Evolutionary conservation across 129 eudicot genomes (phyloP), one percentile per base, ranked within the genome.

Genomic region (Chrysanthemum makinoi): DNA sequence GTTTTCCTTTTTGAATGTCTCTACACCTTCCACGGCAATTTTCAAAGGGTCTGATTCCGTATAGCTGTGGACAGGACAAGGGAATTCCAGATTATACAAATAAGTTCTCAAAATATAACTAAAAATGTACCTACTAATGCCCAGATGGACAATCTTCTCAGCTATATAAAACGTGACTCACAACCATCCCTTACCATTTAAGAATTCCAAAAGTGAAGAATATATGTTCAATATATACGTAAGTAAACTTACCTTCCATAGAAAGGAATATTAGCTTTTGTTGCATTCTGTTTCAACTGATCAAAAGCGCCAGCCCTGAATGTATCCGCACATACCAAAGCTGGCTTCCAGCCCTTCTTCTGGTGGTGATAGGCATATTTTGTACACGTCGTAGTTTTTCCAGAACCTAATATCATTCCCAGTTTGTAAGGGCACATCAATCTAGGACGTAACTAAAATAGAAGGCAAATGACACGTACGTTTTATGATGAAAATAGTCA

Each of bases 231-330:
- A 61, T 0, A 63, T 33, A 33, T 63, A 33, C 7, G 9, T n/a
- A 63, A 39, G 30, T 49, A 59, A 61, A 1, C 43, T 10, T 75
- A 87, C 98, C 98, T 94, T 81, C 98, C 98, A 75, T 89, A 94
- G 65, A 87, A 85, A 2, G 98, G 98, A 82, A 94, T 83, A 63
- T 89, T 89, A 66, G 96, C 96, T 81, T 94, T 94, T 10, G 95
- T 89, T 2, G 98, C 98, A 71, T 94, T 94, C 80, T 94, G 98
- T 82, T 94, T 94, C 81, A 94, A 74, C 70, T 94, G 98, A 47
- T 93, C 98, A 86, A 85, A 94, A 66, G 98, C 96, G 74, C 96
- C 98, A 55, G 96, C 95, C 74, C 98, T 89, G 61, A 93, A 93
- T 75, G 63, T 69, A 52, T 93, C 98, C 11, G 96, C 98, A 79